A percentile compares a stretch with the other conserved stretches of the same genome.
Evolutionary conservation across 169 alveolate genomes (phyloP).

Genomic region (Eimeria brunetti): DNA sequence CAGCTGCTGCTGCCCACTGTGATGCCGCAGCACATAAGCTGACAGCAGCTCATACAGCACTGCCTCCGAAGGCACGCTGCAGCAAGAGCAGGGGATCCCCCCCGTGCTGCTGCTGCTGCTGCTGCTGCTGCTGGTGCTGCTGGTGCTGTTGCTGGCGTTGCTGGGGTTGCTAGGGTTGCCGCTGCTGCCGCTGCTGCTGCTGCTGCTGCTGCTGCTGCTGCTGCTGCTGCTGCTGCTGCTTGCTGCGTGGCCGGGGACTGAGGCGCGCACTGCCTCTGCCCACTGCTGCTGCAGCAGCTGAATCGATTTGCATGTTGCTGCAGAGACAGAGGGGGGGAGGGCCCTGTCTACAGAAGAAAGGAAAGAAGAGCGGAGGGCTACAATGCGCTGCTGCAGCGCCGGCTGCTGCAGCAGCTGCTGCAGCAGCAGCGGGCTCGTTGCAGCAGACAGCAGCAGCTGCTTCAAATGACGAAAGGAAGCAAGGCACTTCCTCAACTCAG

Average conservation of each 20-base stretch:
- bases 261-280: constrained; percentile 21
- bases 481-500: constrained; percentile 74
- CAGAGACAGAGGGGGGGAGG: constrained; percentile 64
- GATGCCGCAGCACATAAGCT: constrained; percentile 62
- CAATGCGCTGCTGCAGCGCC: constrained; percentile 62
- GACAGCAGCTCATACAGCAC: constrained; percentile 67
- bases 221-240: background rate
- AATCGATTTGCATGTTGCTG: constrained; percentile 17
- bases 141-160: constrained; percentile 11
- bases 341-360: constrained; percentile 75
- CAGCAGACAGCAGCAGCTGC: constrained; percentile 48
- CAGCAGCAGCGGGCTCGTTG: constrained; percentile 32
- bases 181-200: background rate
- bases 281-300: constrained; percentile 66
- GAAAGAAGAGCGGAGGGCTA: constrained; percentile 56
- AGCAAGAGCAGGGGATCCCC: constrained; percentile 25
- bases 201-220: background rate
- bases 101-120: constrained; percentile 52
- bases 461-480: constrained; percentile 69
- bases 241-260: constrained; percentile 5
- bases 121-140: constrained; percentile 4
- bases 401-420: constrained; percentile 74
- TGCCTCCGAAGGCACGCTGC: constrained; percentile 71
- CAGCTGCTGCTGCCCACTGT: constrained; percentile 79
- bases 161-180: background rate